A percentile compares a stretch with the other conserved stretches of the same genome.
phyloP scores from a whole-genome alignment of 2,329 filamentous ascomycete genomes.

The Elsinoe necatrix region DNA sequence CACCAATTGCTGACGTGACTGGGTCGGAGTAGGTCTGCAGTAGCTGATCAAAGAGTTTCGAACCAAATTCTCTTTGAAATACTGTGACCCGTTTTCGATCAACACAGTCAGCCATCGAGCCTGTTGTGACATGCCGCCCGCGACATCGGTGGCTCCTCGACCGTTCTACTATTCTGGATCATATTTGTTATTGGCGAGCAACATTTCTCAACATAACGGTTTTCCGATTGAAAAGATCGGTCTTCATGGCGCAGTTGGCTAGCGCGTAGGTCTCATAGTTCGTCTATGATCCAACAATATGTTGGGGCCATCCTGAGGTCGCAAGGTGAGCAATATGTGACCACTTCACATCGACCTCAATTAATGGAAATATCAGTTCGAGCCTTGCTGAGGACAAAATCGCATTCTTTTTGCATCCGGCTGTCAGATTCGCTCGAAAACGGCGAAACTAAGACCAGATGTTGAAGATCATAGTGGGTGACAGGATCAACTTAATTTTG shows the following conservation, averaged over 20 bases:
- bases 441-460: not conserved
- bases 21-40: no score
- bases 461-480: not conserved
- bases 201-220: not conserved
- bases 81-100: no score
- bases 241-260: constrained; percentile 9
- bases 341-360: no score
- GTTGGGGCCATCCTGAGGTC: constrained; percentile 7
- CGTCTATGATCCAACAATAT: not conserved
- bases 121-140: no score
- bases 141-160: no score
- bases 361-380: not conserved
- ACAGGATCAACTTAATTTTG: not conserved
- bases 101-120: no score
- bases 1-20: no score
- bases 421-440: not conserved
- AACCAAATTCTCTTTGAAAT: no score
- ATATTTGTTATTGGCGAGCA: no score
- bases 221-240: not conserved
- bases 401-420: not conserved
- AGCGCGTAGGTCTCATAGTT: constrained; percentile 13
- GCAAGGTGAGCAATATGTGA: not conserved
- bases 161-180: no score
- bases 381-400: not conserved
- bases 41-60: no score